Percentiles rank a stretch among this genome's conserved stretches.
phyloP scores from a whole-genome alignment of 2,329 filamentous ascomycete species.

The Talaromyces sp. region DNA sequence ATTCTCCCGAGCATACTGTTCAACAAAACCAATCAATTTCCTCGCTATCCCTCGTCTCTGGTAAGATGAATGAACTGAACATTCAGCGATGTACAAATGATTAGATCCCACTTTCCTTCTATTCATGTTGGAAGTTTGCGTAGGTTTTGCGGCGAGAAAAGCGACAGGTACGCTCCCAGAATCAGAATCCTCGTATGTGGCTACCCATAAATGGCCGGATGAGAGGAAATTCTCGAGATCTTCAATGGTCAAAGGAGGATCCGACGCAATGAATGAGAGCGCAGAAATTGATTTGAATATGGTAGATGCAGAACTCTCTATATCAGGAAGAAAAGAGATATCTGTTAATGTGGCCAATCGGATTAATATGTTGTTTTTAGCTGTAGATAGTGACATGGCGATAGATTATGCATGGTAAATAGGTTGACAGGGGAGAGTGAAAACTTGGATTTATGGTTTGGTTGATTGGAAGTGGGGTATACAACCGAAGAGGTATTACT shows the following conservation, averaged over 20 bases:
- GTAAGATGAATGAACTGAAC: conserved; percentile 7
- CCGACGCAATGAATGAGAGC: conserved; percentile 3
- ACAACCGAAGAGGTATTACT: neutral
- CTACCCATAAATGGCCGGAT: conserved; percentile 3
- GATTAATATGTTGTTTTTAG: neutral
- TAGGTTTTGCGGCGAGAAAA: conserved; percentile 6
- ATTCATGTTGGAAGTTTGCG: neutral
- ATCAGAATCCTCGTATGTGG: neutral
- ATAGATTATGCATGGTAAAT: neutral
- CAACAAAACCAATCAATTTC: conserved; percentile 15
- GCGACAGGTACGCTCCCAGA: neutral
- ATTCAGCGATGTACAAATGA: conserved; percentile 8
- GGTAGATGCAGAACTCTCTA: conserved; percentile 6
- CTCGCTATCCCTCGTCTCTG: conserved; percentile 6
- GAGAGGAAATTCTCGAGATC: neutral
- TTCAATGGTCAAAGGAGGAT: neutral
- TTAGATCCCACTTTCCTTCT: neutral
- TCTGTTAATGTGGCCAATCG: neutral
- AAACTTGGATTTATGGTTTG: neutral
- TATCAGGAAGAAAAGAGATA: conserved; percentile 1
- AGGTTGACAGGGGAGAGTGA: no score
- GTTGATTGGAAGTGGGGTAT: neutral
- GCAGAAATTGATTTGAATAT: conserved; percentile 5
- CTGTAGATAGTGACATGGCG: neutral
- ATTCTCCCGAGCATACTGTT: neutral